Conservation (phyloP, 2,329 filamentous ascomycete species). For the Cordyceps tenuipes region DNA sequence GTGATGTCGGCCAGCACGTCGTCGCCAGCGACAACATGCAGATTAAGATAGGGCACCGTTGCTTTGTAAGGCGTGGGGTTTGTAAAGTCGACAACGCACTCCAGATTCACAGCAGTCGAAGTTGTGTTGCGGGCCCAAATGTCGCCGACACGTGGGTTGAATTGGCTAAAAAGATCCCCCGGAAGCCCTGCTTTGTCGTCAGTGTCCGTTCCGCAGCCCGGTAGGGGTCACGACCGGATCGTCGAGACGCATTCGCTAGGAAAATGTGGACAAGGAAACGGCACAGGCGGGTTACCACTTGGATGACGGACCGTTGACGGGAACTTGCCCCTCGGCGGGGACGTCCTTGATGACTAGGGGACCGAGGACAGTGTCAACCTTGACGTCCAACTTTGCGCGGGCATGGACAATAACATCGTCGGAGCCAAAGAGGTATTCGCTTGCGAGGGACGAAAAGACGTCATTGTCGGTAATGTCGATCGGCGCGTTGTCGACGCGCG, state of each 20-base stretch:
- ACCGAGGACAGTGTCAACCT: slow-evolving; percentile 74
- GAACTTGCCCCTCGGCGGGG: slow-evolving; percentile 76
- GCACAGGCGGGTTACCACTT: slow-evolving; percentile 30
- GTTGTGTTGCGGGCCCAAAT: slow-evolving; percentile 68
- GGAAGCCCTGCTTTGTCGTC: slow-evolving; percentile 43
- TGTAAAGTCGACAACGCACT: slow-evolving; percentile 70
- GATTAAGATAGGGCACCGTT: slow-evolving; percentile 67
- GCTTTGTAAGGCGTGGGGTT: slow-evolving; percentile 88
- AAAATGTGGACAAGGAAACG: background rate
- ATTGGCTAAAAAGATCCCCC: slow-evolving; percentile 38
- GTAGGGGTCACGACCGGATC: slow-evolving; percentile 4
- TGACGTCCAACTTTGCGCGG: slow-evolving; percentile 72
- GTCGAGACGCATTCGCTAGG: background rate
- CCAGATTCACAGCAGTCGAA: slow-evolving; percentile 59
- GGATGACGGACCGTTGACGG: slow-evolving; percentile 84
- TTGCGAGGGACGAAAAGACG: slow-evolving; percentile 73
- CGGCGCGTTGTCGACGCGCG: slow-evolving; percentile 68
- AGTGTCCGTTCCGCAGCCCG: slow-evolving; percentile 1
- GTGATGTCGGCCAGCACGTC: slow-evolving; percentile 69
- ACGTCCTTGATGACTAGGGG: slow-evolving; percentile 73
- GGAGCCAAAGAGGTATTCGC: slow-evolving; percentile 67
- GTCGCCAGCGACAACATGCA: slow-evolving; percentile 66
- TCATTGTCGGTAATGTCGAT: slow-evolving; percentile 73
- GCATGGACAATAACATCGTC: slow-evolving; percentile 64
- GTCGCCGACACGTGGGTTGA: slow-evolving; percentile 58